Percentiles rank a stretch among this genome's conserved stretches.
Conservation (phyloP, 176 grass and related monocot species). For the Eragrostis curvula region DNA sequence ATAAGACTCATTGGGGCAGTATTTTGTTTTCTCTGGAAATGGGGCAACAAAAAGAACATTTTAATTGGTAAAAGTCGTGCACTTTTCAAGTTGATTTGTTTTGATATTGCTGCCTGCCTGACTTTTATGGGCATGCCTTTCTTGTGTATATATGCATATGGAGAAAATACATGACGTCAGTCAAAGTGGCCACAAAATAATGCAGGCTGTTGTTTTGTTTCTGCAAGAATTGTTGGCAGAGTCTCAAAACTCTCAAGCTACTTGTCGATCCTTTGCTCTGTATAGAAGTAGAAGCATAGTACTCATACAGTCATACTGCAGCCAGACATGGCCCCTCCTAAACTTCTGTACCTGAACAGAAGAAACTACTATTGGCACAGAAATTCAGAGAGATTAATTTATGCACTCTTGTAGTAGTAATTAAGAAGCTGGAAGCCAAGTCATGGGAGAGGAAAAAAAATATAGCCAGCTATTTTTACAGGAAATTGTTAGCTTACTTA, state of each 20-base stretch:
- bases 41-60: too few species aligned
- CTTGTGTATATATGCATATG: slow-evolving; percentile 16
- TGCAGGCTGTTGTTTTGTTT: slow-evolving; percentile 32
- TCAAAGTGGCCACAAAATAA: slow-evolving; percentile 40
- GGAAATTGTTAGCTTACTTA: too few species aligned
- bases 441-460: neutral
- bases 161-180: slow-evolving; percentile 9
- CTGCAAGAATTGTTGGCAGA: slow-evolving; percentile 31
- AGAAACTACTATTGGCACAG: neutral
- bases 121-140: slow-evolving; percentile 29
- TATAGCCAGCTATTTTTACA: too few species aligned
- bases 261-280: slow-evolving; percentile 26
- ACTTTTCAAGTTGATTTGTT: neutral
- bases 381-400: neutral
- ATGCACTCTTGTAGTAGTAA: neutral
- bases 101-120: neutral
- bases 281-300: neutral
- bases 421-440: neutral
- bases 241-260: neutral
- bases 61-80: too few species aligned
- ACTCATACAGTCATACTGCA: neutral
- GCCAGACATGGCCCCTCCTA: neutral
- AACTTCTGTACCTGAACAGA: slow-evolving; percentile 10
- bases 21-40: neutral
- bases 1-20: neutral